Evolutionary conservation across 2,329 filamentous ascomycete species (phyloP).

Genomic region (Cordyceps militaris): DNA sequence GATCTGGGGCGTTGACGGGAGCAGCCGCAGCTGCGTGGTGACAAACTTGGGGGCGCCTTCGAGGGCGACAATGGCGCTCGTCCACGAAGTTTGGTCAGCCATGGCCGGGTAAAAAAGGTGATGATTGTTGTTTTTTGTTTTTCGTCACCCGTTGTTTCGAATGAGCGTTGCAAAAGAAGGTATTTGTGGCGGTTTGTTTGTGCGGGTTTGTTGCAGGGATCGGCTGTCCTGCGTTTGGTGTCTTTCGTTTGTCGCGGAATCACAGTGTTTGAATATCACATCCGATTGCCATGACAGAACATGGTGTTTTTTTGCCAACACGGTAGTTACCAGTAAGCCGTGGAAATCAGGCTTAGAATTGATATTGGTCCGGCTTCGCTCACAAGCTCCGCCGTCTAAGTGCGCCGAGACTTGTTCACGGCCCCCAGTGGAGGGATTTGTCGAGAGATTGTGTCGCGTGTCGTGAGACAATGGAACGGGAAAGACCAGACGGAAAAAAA

Average conservation of each 20-base stretch:
- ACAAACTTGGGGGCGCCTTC: slow-evolving; percentile 50
- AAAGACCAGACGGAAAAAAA: neutral
- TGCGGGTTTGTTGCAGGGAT: too few relatives aligned
- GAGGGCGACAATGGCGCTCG: slow-evolving; percentile 51
- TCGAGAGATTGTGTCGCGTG: neutral
- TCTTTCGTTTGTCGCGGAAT: neutral
- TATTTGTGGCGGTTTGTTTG: too few relatives aligned
- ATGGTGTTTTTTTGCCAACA: neutral
- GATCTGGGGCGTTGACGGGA: slow-evolving; percentile 52
- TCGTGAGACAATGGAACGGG: neutral
- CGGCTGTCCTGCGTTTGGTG: too few relatives aligned
- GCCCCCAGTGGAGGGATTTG: neutral
- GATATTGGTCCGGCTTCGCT: neutral
- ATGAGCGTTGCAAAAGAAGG: too few relatives aligned
- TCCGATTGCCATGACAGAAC: neutral
- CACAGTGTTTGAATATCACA: neutral
- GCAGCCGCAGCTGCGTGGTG: slow-evolving; percentile 51
- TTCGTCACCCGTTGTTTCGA: too few relatives aligned
- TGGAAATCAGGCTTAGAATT: neutral
- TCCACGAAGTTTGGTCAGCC: neutral
- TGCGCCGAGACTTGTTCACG: neutral
- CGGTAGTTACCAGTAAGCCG: neutral
- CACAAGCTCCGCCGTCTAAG: slow-evolving; percentile 11
- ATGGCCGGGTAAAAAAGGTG: neutral
- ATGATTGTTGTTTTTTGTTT: neutral